These are phyloP conservation scores for Puccinia hordei DNA, from an alignment of 1,284 basidiomycete species.

Conservation along the genomic window DNA sequence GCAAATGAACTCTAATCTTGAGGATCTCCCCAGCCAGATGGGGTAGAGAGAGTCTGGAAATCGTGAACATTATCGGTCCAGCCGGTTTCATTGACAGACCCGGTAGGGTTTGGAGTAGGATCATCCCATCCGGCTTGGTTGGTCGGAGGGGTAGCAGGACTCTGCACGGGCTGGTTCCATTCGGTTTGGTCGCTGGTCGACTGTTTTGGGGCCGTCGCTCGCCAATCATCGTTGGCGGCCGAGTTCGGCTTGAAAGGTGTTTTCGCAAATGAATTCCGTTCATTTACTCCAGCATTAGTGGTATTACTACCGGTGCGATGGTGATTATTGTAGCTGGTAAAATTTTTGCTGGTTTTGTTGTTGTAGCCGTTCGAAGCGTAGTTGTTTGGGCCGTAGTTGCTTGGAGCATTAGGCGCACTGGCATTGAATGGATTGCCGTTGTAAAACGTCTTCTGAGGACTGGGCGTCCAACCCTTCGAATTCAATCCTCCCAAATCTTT, in stretches of 20 bases:
- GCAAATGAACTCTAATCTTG: neutral
- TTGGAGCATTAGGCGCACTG: neutral
- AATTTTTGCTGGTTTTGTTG: conserved; percentile 10
- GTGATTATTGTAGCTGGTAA: neutral
- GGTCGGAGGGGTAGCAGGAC: neutral
- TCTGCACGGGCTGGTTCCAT: neutral
- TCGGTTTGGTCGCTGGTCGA: conserved; percentile 15
- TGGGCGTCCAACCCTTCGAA: too few species aligned
- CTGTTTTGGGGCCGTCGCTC: neutral
- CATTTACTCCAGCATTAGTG: neutral
- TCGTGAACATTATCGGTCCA: conserved; percentile 12
- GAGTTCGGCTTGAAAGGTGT: neutral
- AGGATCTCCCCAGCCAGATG: neutral
- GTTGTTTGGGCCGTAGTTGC: neutral
- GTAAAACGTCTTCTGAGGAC: neutral
- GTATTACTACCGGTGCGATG: neutral
- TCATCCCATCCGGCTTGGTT: conserved; percentile 19
- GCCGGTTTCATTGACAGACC: neutral
- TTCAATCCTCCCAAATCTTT: neutral
- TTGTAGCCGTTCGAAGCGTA: neutral
- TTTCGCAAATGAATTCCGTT: neutral
- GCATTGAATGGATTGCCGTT: neutral
- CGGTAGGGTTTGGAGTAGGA: neutral
- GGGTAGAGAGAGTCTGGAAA: conserved; percentile 1
- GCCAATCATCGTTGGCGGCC: neutral